These are phyloP conservation scores for Xanthoceras sorbifolium DNA, from an alignment of 345 rosid species.

Conservation along the genomic window DNA sequence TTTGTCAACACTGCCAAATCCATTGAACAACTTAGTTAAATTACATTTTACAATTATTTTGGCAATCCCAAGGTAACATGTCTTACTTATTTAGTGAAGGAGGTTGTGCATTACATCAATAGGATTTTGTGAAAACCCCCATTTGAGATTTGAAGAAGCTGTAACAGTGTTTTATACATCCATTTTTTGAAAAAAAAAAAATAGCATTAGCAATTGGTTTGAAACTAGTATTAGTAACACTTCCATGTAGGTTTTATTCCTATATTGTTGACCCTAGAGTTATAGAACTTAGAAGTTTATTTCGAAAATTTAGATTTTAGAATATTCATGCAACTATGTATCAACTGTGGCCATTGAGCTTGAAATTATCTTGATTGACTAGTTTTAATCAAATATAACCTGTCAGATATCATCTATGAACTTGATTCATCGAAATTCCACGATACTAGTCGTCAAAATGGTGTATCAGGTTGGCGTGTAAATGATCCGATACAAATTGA, in stretches of 20 bases:
- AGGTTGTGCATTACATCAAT: background rate
- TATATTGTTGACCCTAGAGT: background rate
- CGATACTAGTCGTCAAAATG: too few relatives aligned
- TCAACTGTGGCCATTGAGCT: background rate
- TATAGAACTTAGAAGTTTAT: background rate
- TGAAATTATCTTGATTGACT: background rate
- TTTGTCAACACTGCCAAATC: slow-evolving; percentile 72
- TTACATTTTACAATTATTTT: background rate
- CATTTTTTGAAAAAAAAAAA: background rate
- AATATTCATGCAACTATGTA: background rate
- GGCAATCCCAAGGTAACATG: background rate
- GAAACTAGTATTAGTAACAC: too few relatives aligned
- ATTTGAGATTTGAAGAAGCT: background rate
- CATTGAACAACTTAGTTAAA: slow-evolving; percentile 56
- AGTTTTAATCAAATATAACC: too few relatives aligned
- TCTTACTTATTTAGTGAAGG: background rate
- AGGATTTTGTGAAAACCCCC: background rate
- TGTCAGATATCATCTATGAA: too few relatives aligned
- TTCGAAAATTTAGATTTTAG: background rate
- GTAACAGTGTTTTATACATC: background rate
- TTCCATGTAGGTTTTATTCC: background rate
- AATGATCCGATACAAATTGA: background rate
- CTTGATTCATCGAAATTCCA: too few relatives aligned
- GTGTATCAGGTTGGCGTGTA: background rate
- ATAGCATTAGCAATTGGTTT: background rate